Percentiles rank a stretch among this genome's conserved stretches.
Evolutionary conservation across 192 early-diverging fungal species (phyloP).

Genomic region (Bifiguratus adelaidae): DNA sequence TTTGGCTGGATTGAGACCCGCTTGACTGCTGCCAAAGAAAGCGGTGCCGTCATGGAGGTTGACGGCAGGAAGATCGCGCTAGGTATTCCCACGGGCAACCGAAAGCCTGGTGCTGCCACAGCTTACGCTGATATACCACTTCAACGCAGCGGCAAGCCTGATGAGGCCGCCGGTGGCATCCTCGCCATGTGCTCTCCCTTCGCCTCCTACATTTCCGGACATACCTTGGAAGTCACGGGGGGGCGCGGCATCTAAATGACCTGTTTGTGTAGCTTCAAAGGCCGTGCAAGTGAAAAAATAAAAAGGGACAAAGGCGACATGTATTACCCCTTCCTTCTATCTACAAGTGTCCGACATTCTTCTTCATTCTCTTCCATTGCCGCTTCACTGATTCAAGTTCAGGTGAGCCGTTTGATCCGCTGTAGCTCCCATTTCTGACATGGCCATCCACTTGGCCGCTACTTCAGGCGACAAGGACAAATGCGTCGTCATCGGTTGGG

Average conservation of each 20-base stretch:
- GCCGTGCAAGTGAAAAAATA: too few relatives aligned
- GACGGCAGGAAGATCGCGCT: constrained; percentile 47
- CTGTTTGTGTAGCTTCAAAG: too few relatives aligned
- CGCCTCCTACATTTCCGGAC: constrained; percentile 43
- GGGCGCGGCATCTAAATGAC: constrained; percentile 44
- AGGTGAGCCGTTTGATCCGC: too few relatives aligned
- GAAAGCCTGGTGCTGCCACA: constrained; percentile 16
- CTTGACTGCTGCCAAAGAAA: constrained; percentile 52
- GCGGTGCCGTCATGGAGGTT: constrained; percentile 44
- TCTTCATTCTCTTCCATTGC: too few relatives aligned
- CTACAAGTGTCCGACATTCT: too few relatives aligned
- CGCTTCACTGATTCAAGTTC: too few relatives aligned
- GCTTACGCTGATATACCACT: constrained; percentile 41
- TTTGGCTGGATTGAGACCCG: constrained; percentile 57
- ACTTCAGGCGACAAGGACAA: too few relatives aligned
- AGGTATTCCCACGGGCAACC: constrained; percentile 40
- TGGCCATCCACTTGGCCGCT: too few relatives aligned
- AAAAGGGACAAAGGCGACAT: too few relatives aligned
- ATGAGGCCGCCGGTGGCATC: constrained; percentile 50
- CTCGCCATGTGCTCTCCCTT: constrained; percentile 46
- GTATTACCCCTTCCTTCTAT: too few relatives aligned
- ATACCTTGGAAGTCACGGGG: constrained; percentile 50
- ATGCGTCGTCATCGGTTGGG: too few relatives aligned
- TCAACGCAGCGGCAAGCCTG: constrained; percentile 41
- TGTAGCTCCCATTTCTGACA: too few relatives aligned